Conservation (phyloP, 106 monocot genomes). For the Platanthera zijinensis region DNA sequence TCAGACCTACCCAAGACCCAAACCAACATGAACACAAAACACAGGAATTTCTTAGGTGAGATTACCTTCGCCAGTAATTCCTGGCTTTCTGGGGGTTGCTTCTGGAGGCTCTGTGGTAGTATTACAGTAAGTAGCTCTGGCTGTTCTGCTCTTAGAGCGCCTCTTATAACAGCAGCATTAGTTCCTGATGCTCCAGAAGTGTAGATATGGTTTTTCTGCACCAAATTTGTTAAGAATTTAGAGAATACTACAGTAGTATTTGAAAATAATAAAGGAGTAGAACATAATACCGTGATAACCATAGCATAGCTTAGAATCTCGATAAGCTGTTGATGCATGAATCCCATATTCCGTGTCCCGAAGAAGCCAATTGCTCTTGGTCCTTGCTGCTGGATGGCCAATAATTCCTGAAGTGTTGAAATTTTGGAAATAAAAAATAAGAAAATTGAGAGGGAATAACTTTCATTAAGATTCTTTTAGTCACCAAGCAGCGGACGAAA, state of each 20-base stretch:
- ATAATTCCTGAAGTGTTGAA: constrained; percentile 50
- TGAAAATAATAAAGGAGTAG: not conserved
- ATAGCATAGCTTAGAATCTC: constrained; percentile 98
- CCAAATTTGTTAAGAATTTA: not conserved
- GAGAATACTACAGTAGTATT: constrained; percentile 3
- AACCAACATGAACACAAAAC: not conserved
- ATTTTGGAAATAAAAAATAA: not conserved
- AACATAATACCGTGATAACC: constrained; percentile 78
- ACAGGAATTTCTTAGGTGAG: not conserved
- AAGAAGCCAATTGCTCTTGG: constrained; percentile 96
- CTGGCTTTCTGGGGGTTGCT: constrained; percentile 91
- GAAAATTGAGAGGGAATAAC: not conserved
- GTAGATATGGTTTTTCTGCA: constrained; percentile 95
- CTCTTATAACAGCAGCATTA: constrained; percentile 98
- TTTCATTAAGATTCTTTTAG: not conserved
- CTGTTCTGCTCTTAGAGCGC: constrained; percentile 90
- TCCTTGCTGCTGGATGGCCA: constrained; percentile 97
- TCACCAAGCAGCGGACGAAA: not conserved
- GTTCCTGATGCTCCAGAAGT: constrained; percentile 97
- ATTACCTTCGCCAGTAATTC: constrained; percentile 87
- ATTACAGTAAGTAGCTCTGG: constrained; percentile 91
- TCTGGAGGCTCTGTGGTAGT: constrained; percentile 85
- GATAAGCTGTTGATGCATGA: constrained; percentile 98
- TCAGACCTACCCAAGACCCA: too few species aligned
- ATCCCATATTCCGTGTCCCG: constrained; percentile 98